Percentiles rank a stretch among this genome's conserved stretches.
Conservation (phyloP, 2,329 filamentous ascomycete genomes). For the Chaetothyriales sp. region DNA sequence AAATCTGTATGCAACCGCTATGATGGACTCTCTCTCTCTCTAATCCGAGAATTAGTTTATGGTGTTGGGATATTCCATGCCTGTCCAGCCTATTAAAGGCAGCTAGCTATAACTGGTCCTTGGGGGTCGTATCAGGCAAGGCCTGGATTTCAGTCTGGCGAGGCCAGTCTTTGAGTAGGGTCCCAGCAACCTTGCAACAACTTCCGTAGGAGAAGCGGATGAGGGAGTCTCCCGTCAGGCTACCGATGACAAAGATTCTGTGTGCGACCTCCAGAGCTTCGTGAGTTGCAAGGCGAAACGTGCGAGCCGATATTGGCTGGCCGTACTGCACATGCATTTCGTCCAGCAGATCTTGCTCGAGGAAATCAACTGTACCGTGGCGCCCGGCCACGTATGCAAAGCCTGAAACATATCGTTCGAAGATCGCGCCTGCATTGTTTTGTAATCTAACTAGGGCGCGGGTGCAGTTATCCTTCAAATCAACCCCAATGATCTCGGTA, state of each 20-base stretch:
- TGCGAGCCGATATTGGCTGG: slow-evolving; percentile 35
- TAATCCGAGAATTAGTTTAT: too few species aligned
- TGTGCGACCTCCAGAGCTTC: slow-evolving; percentile 39
- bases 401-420: slow-evolving; percentile 35
- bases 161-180: slow-evolving; percentile 6
- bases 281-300: slow-evolving; percentile 40
- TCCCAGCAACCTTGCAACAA: slow-evolving; percentile 43
- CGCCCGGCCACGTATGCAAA: slow-evolving; percentile 45
- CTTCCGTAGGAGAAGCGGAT: slow-evolving; percentile 47
- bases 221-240: slow-evolving; percentile 46
- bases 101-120: too few species aligned
- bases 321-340: slow-evolving; percentile 26
- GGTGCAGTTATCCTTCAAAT: slow-evolving; percentile 19
- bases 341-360: slow-evolving; percentile 32
- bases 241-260: slow-evolving; percentile 44
- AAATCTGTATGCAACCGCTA: too few species aligned
- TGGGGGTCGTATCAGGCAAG: not conserved
- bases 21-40: too few species aligned
- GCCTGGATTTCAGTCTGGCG: not conserved
- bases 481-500: slow-evolving; percentile 32
- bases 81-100: not conserved
- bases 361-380: slow-evolving; percentile 41
- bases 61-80: too few species aligned
- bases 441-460: slow-evolving; percentile 31
- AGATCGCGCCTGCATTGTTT: slow-evolving; percentile 27